Conservation (phyloP, 2,329 filamentous ascomycete genomes). For the Endothia cerciana region DNA sequence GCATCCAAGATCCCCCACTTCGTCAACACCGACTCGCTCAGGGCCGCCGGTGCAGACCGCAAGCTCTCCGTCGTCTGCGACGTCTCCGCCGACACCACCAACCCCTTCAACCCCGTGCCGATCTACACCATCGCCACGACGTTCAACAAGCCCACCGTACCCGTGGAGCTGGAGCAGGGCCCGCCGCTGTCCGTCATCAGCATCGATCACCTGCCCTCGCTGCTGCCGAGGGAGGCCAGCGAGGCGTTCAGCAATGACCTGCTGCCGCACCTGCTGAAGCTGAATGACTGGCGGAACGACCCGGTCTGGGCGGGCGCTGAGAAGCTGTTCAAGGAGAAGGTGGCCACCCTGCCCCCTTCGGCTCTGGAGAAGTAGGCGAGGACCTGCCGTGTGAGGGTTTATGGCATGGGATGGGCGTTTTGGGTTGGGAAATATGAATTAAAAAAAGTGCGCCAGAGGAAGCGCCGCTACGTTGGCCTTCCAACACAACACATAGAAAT, state of each 20-base stretch:
- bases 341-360: conserved; percentile 49
- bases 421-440: conserved; percentile 7
- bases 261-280: conserved; percentile 73
- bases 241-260: conserved; percentile 81
- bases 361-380: conserved; percentile 27
- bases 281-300: conserved; percentile 74
- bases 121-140: conserved; percentile 86
- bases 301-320: conserved; percentile 86
- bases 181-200: conserved; percentile 78
- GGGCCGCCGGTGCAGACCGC: conserved; percentile 60
- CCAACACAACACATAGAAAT: not conserved
- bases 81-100: conserved; percentile 75
- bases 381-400: not conserved
- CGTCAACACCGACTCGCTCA: conserved; percentile 71
- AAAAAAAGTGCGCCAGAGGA: not conserved
- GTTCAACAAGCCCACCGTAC: conserved; percentile 85
- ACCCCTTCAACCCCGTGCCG: conserved; percentile 72
- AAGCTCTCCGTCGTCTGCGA: conserved; percentile 82
- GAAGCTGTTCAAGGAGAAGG: conserved; percentile 83
- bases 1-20: conserved; percentile 79
- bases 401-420: conserved; percentile 27
- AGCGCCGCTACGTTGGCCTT: not conserved
- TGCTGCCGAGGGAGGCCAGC: conserved; percentile 83
- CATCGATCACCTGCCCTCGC: conserved; percentile 82
- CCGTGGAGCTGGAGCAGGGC: conserved; percentile 62